These are phyloP conservation scores for Asclepias syriaca DNA, from an alignment of 257 asterid genomes.

Conservation along the genomic window DNA sequence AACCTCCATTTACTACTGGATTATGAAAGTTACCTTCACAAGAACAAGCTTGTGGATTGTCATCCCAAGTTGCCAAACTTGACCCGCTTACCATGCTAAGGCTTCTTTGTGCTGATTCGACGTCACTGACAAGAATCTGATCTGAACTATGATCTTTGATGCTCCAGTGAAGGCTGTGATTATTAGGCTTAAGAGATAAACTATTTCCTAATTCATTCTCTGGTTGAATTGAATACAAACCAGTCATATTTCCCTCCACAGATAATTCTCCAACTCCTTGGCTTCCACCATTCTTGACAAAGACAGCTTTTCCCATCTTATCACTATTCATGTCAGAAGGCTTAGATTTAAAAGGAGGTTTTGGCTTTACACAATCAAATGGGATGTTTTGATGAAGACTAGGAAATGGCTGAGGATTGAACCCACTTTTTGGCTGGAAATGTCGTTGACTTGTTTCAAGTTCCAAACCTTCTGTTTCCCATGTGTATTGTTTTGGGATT, in stretches of 20 bases:
- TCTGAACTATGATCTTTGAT: conserved; percentile 29
- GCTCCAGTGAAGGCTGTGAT: conserved; percentile 34
- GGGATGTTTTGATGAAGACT: conserved; percentile 16
- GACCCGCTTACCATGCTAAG: conserved; percentile 29
- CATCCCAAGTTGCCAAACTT: conserved; percentile 37
- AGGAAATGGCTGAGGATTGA: conserved; percentile 27
- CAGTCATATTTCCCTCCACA: conserved; percentile 26
- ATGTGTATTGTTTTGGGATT: conserved; percentile 28
- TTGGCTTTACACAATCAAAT: conserved; percentile 18
- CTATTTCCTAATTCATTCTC: conserved; percentile 23
- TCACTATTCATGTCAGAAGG: conserved; percentile 20
- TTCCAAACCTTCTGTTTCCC: conserved; percentile 35
- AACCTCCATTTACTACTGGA: conserved; percentile 16
- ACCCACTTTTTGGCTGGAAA: conserved; percentile 22
- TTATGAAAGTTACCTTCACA: conserved; percentile 36
- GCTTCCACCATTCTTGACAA: conserved; percentile 18
- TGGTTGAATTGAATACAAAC: conserved; percentile 34
- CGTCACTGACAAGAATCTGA: conserved; percentile 29
- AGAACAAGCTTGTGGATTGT: conserved; percentile 27
- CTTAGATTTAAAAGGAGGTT: conserved; percentile 13
- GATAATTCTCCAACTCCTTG: conserved; percentile 24
- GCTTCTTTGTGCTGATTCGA: conserved; percentile 32
- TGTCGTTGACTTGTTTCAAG: conserved; percentile 29
- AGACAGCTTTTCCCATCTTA: conserved; percentile 12
- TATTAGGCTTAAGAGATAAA: conserved; percentile 25